Conservation (phyloP, 2,329 filamentous ascomycete genomes). For the Colletotrichum sp. region DNA sequence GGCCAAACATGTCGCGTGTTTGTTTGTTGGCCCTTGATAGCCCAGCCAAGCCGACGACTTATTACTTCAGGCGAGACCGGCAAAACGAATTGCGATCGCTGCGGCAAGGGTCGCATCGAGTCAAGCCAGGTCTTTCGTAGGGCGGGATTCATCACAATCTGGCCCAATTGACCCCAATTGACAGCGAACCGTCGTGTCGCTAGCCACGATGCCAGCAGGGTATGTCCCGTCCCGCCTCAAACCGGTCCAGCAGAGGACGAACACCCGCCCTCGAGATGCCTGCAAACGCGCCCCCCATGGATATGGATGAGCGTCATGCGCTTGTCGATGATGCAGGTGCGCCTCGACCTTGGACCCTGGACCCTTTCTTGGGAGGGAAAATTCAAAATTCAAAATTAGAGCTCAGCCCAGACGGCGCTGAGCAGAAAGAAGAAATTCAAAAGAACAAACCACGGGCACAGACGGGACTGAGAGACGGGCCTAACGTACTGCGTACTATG, state of each 20-base stretch:
- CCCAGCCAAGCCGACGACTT: neutral
- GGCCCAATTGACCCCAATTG: neutral
- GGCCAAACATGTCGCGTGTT: neutral
- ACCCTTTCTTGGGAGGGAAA: neutral
- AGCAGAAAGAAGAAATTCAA: neutral
- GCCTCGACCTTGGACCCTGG: conserved; percentile 3
- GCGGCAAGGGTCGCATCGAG: neutral
- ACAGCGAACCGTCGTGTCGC: neutral
- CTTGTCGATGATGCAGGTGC: neutral
- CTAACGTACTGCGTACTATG: neutral
- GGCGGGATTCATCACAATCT: neutral
- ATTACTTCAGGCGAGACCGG: neutral
- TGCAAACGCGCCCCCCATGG: neutral
- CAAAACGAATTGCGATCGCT: conserved; percentile 16
- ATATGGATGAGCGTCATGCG: neutral
- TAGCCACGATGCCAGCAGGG: neutral
- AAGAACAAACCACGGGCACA: neutral
- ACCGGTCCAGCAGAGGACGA: neutral
- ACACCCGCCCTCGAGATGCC: neutral
- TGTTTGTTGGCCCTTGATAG: neutral
- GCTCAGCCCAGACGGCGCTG: neutral
- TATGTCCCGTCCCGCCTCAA: conserved; percentile 9
- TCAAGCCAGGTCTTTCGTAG: neutral
- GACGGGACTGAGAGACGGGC: neutral
- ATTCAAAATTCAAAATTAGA: neutral